Evolutionary conservation across 2,329 filamentous ascomycete genomes (phyloP), one percentile per base, ranked within the genome.

Genomic region (Trichoderma citrinoviride): DNA sequence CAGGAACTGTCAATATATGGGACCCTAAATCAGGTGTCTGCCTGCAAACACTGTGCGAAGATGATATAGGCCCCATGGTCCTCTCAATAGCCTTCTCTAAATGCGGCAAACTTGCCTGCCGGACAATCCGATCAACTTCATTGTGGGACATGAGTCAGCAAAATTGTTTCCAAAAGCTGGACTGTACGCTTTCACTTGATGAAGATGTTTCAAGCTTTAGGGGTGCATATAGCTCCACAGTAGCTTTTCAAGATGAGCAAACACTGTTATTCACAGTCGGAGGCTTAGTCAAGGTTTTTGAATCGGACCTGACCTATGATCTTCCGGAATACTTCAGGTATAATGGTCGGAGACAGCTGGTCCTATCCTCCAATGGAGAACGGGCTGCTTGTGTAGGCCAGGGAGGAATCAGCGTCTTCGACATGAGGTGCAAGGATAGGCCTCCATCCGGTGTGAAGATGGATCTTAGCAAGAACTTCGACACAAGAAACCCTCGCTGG

Each of bases 121-220:
- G 5, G 12, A 17, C 19, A 25, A 1, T 0, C 1, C 3, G 4
- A 3, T 8, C 8, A 2, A 1, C 37, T 19, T 5, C 17, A 0
- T n/a, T 37, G 7, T 55, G 52, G 52, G 33, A 55, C 1, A 10
- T 10, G 12, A 23, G 7, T 12, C 19, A 12, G 25, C 6, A 8
- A 1, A 2, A 2, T n/a, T 41, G 19, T 25, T 41, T 40, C 1
- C 33, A 23, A 7, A 25, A 14, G 1, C 3, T 8, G 1, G n/a
- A 25, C 3, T 17, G 17, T 15, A n/a, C n/a, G n/a, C n/a, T n/a
- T n/a, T n/a, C n/a, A n/a, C n/a, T n/a, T n/a, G n/a, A n/a, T n/a
- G n/a, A n/a, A n/a, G n/a, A n/a, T n/a, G n/a, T n/a, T n/a, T n/a
- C n/a, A n/a, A n/a, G n/a, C n/a, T n/a, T n/a, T n/a, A n/a, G n/a